Evolutionary conservation across 2,329 filamentous ascomycete genomes (phyloP).

Genomic region (Dothideomycetidae sp.): DNA sequence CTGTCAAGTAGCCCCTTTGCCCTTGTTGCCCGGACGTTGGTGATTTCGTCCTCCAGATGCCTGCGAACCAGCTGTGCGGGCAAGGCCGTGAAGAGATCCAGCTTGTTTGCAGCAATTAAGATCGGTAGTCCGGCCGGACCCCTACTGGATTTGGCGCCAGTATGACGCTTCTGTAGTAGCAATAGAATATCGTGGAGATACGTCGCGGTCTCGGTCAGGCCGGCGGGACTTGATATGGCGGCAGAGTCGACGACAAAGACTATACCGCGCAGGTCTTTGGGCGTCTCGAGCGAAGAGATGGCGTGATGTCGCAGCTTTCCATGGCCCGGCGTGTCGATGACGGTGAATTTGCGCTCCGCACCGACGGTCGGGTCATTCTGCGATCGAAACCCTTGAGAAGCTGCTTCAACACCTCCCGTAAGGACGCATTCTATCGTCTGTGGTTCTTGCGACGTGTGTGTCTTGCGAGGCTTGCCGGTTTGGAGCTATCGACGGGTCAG

Average conservation of each 20-base stretch:
- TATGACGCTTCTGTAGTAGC: conserved; percentile 58
- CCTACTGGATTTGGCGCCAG: conserved; percentile 41
- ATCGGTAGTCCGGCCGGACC: conserved; percentile 51
- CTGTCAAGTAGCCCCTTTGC: conserved; percentile 74
- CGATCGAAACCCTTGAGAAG: conserved; percentile 50
- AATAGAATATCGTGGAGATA: conserved; percentile 89
- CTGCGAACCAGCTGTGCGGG: conserved; percentile 62
- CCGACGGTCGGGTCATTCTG: conserved; percentile 46
- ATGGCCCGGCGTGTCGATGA: conserved; percentile 88
- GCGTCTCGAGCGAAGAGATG: conserved; percentile 36
- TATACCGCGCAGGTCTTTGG: conserved; percentile 50
- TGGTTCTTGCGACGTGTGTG: conserved; percentile 50
- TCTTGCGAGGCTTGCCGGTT: conserved; percentile 40
- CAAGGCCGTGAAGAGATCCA: conserved; percentile 85
- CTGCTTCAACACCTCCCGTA: conserved; percentile 36
- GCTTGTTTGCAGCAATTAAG: conserved; percentile 84
- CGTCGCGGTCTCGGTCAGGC: conserved; percentile 57
- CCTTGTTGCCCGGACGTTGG: conserved; percentile 58
- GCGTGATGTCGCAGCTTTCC: conserved; percentile 74
- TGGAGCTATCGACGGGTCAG: conserved; percentile 29
- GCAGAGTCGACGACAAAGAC: conserved; percentile 78
- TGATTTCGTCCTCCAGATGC: conserved; percentile 67
- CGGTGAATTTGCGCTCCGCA: conserved; percentile 52
- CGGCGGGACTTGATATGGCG: conserved; percentile 24
- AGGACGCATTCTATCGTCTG: conserved; percentile 43